phyloP scores from a whole-genome alignment of 2,329 filamentous ascomycete species.

The Davidsoniella neocaledoniae region DNA sequence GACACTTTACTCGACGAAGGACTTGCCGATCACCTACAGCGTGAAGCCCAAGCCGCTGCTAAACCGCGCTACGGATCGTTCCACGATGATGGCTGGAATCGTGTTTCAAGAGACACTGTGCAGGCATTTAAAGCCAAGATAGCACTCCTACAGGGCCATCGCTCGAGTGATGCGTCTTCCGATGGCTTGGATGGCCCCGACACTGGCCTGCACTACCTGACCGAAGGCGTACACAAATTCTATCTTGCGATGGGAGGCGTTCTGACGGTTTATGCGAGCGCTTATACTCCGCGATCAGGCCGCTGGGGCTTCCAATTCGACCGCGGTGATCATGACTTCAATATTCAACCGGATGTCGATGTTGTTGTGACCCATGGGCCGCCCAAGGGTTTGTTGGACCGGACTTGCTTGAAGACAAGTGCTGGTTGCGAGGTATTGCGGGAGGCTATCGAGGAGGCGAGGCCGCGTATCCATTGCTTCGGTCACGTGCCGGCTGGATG shows the following conservation, averaged over 20 bases:
- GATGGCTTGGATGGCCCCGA: constrained; percentile 11
- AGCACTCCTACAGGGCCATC: constrained; percentile 9
- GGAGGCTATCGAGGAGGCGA: constrained; percentile 16
- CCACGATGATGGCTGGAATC: constrained; percentile 1
- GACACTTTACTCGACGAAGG: constrained; percentile 26
- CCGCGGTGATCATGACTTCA: constrained; percentile 16
- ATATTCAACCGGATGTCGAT: constrained; percentile 17
- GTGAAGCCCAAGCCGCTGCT: not conserved
- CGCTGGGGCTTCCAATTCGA: constrained; percentile 31
- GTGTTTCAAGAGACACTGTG: not conserved
- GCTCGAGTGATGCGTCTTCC: not conserved
- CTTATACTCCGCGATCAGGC: constrained; percentile 25
- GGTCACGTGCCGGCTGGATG: constrained; percentile 21
- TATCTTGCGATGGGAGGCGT: constrained; percentile 24
- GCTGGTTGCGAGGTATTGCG: constrained; percentile 20
- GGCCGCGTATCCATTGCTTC: constrained; percentile 22
- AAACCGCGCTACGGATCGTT: constrained; percentile 14
- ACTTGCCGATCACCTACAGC: not conserved
- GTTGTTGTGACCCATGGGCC: constrained; percentile 23
- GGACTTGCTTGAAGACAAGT: constrained; percentile 8
- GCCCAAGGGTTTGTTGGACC: constrained; percentile 26
- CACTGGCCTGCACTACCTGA: constrained; percentile 22
- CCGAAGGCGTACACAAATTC: constrained; percentile 27
- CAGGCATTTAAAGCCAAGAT: constrained; percentile 20
- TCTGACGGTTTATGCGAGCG: constrained; percentile 28